These are phyloP conservation scores for Salvia sclarea DNA, from an alignment of 305 asterid genomes.

Conservation along the genomic window DNA sequence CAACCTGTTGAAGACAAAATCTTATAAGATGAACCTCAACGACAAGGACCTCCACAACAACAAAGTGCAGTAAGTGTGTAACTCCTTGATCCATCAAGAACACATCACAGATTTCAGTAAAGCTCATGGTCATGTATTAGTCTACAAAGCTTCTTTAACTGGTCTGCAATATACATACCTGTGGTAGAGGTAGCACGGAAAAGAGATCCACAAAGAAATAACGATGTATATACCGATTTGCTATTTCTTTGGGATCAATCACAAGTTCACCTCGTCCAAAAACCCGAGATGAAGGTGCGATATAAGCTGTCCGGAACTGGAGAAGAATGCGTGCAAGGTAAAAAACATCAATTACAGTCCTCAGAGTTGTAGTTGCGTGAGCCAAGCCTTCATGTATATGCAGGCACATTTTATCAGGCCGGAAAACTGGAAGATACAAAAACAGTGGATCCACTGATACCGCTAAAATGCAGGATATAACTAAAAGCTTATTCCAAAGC, in stretches of 20 bases:
- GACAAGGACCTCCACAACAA: conserved; percentile 10
- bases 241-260: conserved; percentile 84
- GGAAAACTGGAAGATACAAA: conserved; percentile 82
- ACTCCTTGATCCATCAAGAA: conserved; percentile 1
- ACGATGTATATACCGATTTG: conserved; percentile 65
- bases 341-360: conserved; percentile 69
- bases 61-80: conserved; percentile 3
- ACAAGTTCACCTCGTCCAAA: conserved; percentile 99
- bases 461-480: conserved; percentile 72
- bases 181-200: conserved; percentile 92
- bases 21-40: conserved; percentile 6
- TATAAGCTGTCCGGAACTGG: conserved; percentile 90
- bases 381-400: conserved; percentile 74
- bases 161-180: conserved; percentile 53
- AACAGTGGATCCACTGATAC: conserved; percentile 92
- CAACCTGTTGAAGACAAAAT: conserved; percentile 57
- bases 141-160: conserved; percentile 10
- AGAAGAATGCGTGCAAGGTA: conserved; percentile 70
- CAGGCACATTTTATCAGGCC: conserved; percentile 69
- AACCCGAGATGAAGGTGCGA: conserved; percentile 98
- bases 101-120: neutral
- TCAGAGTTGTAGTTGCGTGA: conserved; percentile 59
- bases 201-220: conserved; percentile 82
- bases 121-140: neutral
- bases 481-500: conserved; percentile 83